Evolutionary conservation across 805 yeast species (phyloP), one percentile per base, ranked within the genome.

Genomic region (Priceomyces melissophilus): DNA sequence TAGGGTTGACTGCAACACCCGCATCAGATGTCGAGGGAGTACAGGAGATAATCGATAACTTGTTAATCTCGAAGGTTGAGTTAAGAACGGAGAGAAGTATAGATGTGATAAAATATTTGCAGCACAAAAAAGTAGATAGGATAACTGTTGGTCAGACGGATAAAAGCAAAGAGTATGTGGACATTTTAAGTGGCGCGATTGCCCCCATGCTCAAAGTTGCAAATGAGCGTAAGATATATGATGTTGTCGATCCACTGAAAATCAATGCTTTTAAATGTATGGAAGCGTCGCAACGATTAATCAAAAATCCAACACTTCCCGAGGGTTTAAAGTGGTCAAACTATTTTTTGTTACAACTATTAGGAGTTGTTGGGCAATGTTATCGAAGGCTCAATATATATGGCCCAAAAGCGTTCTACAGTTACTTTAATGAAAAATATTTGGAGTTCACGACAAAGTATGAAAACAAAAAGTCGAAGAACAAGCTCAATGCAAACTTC

Each of bases 1-100:
- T 93, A 38, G 98, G 96, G 0, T 67, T 93, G 46, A 89, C 98
- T 0, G 99, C 99, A 1, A 93, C 99, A 0, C 99, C 99, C 0
- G 93, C 96, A 0, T 72, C 95, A 0, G 84, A 84, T 44, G 75
- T 87, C 1, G 95, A 86, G 43, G 87, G 91, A 2, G 95, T 95
- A 0, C 97, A 95, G 59, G 83, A 79, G 35, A 84, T 93, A 20
- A 81, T 93, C 1, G 75, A 78, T 41, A 87, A 87, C 51, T 64
- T 93, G 44, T 62, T 63, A 20, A 85, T 93, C 1, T 82, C 96
- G 0, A 73, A 73, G 40, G 81, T 89, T 32, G 97, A 91, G 57
- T 79, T 90, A 14, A 69, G 98, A 44, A 85, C 96, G 0, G 98
- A 93, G 55, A 76, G 77, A 29, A 83, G 93, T 48, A 70, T 79